Base-by-base conservation (phyloP, 2,329 filamentous ascomycete genomes). In the Pyricularia pennisetigena region DNA sequence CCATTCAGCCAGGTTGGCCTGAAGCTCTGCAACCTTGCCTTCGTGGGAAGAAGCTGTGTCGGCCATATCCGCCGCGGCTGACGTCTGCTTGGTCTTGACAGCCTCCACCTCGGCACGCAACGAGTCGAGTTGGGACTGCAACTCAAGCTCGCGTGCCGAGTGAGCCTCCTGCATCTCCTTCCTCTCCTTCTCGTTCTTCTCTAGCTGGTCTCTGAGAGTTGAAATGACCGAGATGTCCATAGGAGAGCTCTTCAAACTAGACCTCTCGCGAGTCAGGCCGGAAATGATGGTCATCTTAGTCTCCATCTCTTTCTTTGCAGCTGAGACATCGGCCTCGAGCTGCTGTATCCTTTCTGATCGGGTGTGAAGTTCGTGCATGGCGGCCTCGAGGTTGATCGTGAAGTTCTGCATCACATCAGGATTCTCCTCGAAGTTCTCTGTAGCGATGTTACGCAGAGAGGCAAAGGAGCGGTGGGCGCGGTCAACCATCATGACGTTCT, bases 261-360 rank as follows among this genome's bases (percentile, higher is more conserved):
- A 94, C 69, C 96, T 86, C 78, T 99, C 96, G 68, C 95, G 90
- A 3, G 95, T 97, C 71, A 99, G 83, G 7, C 95, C 95, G 32
- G 93, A 92, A 73, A 99, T 98, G 75, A 99, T 94, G 32, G 92
- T 92, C 83, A 94, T 93, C 85, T 99, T 99, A 71, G 87, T 89
- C 76, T 99, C 95, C 90, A 98, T 97, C 78, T 99, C 95, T 81
- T 93, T 97, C 82, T 92, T 95, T 26, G 93, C 87, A 4, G 88
- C 89, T 29, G 88, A 83, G 68, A 97, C 86, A 72, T 97, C 94
- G 6, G 88, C 88, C 78, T 99, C 95, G 16, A 99, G 83, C 73
- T 94, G 89, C 75, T 96, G 92, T 67, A 97, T 94, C 30, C 94
- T 89, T 77, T 98, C 94, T 57, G 94, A 94, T 61, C 94, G 88